Evolutionary conservation across 495 filamentous ascomycete species (phyloP), one percentile per base, ranked within the genome.

Genomic region (Bryoglossum gracile): DNA sequence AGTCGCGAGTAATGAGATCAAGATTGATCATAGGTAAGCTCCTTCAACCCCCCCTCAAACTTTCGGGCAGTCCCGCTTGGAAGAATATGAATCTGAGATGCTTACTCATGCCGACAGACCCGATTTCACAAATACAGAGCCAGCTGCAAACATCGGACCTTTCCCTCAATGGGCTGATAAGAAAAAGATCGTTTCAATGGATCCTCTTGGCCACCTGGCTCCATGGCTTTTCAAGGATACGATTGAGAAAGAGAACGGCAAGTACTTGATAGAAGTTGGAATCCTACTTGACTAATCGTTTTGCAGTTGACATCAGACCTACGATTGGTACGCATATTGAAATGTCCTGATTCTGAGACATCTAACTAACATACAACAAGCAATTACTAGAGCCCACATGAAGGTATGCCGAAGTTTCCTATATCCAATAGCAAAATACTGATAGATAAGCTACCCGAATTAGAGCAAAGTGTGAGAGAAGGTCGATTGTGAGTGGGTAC

Each of bases 151-250:
- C 45, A 86, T 97, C 61, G 87, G 89, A 0, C 87, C 84, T 26
- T 94, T 95, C 61, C 78, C 86, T 16, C 80, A 90, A 63, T 98
- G 92, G 92, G 74, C 72, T 18, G 88, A 96, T 63, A 78, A 81
- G 62, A 91, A 86, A 60, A 96, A 95, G 72, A 96, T 98, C 50
- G 92, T 98, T 19, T 86, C 92, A 22, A 94, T 98, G 87, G 92
- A 98, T 65, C 92, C 92, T 5, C 84, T 82, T 55, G 92, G 92
- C 4, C 92, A 98, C 65, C 71, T 94, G 51, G 81, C 84, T 4
- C 89, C 91, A 13, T 91, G 83, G 85, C 63, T 88, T 11, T 89
- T 77, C 67, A 78, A 80, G 32, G 76, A 85, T 47, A 63, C 71
- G 16, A 86, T 89, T 49, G 67, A 78, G 14, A 77, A 78, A 26